These are phyloP conservation scores for Russula sp. DNA, from an alignment of 768 basidiomycete genomes.

Conservation along the genomic window DNA sequence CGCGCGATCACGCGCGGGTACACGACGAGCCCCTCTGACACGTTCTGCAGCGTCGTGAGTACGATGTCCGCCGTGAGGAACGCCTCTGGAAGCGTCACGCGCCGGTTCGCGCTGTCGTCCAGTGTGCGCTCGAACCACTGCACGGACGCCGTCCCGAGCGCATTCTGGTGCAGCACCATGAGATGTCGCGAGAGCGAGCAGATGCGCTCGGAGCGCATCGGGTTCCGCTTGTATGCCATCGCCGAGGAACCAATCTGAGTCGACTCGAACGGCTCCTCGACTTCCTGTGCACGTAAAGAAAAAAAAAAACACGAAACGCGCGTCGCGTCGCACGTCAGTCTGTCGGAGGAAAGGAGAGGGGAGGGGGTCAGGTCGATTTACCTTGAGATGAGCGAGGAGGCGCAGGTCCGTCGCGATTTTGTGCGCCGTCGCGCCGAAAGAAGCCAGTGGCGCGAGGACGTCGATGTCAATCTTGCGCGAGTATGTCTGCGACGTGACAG, in stretches of 20 bases:
- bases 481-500: slow-evolving; percentile 97
- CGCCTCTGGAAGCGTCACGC: slow-evolving; percentile 93
- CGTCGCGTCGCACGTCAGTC: not conserved
- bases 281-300: slow-evolving; percentile 60
- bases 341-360: not conserved
- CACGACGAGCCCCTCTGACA: slow-evolving; percentile 98
- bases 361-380: slow-evolving; percentile 20
- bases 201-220: slow-evolving; percentile 97
- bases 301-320: not conserved
- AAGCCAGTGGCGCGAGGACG: slow-evolving; percentile 83
- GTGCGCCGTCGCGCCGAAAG: slow-evolving; percentile 90
- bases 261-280: slow-evolving; percentile 98
- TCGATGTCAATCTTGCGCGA: slow-evolving; percentile 96
- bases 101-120: slow-evolving; percentile 96
- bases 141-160: slow-evolving; percentile 87
- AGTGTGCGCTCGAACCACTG: slow-evolving; percentile 99
- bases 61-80: slow-evolving; percentile 97
- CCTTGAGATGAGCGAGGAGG: slow-evolving; percentile 89
- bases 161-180: slow-evolving; percentile 94
- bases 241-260: slow-evolving; percentile 97
- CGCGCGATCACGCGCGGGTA: slow-evolving; percentile 94
- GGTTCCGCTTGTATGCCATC: slow-evolving; percentile 99
- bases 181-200: slow-evolving; percentile 95
- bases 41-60: slow-evolving; percentile 90
- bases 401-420: slow-evolving; percentile 97